These are phyloP conservation scores for Epichloe uncinata DNA, from an alignment of 2,329 filamentous ascomycete genomes.

Conservation along the genomic window DNA sequence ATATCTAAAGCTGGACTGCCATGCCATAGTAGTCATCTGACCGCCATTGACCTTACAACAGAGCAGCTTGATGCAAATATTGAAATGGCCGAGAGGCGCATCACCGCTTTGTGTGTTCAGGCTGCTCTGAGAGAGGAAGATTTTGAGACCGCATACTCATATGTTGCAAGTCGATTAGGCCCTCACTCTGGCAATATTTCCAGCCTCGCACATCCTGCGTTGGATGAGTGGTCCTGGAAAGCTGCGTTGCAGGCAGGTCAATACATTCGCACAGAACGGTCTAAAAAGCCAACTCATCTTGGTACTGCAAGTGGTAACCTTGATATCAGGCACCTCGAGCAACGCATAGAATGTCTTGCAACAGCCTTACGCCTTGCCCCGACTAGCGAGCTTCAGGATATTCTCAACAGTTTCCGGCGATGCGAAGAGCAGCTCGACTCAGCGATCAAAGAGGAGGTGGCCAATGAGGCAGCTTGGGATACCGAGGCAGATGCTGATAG, in stretches of 20 bases:
- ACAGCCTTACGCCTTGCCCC: conserved; percentile 65
- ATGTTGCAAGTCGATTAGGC: conserved; percentile 57
- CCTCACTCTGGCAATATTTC: conserved; percentile 6
- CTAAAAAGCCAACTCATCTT: conserved; percentile 43
- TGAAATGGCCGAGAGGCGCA: conserved; percentile 44
- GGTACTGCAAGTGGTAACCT: conserved; percentile 46
- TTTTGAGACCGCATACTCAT: conserved; percentile 80
- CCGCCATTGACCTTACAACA: not conserved
- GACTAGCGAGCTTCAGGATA: conserved; percentile 54
- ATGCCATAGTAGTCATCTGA: conserved; percentile 3
- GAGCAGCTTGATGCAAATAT: conserved; percentile 13
- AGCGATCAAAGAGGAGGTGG: conserved; percentile 51
- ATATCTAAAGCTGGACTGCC: conserved; percentile 48
- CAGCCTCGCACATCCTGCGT: not conserved
- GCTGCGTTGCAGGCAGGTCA: conserved; percentile 68
- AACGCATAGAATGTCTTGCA: conserved; percentile 67
- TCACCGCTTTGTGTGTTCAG: conserved; percentile 70
- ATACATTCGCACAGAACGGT: conserved; percentile 45
- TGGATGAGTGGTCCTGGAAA: conserved; percentile 63
- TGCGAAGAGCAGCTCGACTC: conserved; percentile 66
- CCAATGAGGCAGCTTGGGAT: conserved; percentile 58
- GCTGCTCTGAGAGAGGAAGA: conserved; percentile 63
- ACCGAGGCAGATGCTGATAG: conserved; percentile 45
- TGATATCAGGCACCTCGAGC: conserved; percentile 60
- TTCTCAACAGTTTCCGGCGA: conserved; percentile 59